Evolutionary conservation across 495 filamentous ascomycete species (phyloP).

Genomic region (Sabuloglossum arenarium): DNA sequence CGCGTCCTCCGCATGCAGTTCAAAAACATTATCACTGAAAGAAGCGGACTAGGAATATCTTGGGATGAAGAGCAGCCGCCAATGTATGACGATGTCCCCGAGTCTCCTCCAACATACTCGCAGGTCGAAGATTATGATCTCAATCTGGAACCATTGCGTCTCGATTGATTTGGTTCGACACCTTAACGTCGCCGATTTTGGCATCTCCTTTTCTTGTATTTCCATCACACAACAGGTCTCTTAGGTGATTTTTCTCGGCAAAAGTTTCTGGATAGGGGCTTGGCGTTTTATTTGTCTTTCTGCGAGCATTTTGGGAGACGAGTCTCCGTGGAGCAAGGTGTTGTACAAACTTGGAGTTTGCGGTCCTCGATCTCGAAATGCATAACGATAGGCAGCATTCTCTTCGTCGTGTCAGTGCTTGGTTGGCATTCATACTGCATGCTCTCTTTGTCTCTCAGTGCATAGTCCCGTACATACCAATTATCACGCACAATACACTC

Average conservation of each 20-base stretch:
- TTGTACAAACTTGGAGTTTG: too few relatives aligned
- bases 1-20: slow-evolving; percentile 91
- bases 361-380: too few relatives aligned
- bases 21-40: slow-evolving; percentile 55
- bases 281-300: too few relatives aligned
- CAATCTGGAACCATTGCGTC: not conserved
- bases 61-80: slow-evolving; percentile 97
- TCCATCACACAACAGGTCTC: too few relatives aligned
- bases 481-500: too few relatives aligned
- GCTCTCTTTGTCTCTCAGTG: not conserved
- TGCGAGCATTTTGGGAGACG: too few relatives aligned
- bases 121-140: slow-evolving; percentile 21
- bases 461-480: not conserved
- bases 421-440: too few relatives aligned
- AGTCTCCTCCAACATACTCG: slow-evolving; percentile 64
- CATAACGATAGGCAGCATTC: too few relatives aligned
- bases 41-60: slow-evolving; percentile 71
- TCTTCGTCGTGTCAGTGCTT: too few relatives aligned
- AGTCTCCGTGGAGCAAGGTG: too few relatives aligned
- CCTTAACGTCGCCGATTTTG: not conserved
- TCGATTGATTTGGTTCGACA: not conserved
- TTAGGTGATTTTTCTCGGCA: too few relatives aligned
- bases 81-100: slow-evolving; percentile 84
- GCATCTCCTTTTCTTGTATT: not conserved
- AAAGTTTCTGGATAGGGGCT: too few relatives aligned